Evolutionary conservation across 2,329 filamentous ascomycete species (phyloP).

Genomic region (Talaromyces rugulosus): DNA sequence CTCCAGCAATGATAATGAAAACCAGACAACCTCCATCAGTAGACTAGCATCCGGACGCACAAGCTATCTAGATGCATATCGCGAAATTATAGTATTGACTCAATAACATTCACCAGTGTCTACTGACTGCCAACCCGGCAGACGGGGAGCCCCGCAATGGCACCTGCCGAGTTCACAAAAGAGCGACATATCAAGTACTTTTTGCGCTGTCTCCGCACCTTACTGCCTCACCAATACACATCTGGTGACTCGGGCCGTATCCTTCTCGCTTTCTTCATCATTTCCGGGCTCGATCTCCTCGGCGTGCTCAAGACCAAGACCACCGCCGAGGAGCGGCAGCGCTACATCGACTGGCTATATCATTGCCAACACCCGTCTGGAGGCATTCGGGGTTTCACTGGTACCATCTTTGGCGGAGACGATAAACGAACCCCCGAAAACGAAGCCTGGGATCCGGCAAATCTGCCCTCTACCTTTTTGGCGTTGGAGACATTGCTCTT

Average conservation of each 20-base stretch:
- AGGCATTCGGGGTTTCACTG: conserved; percentile 84
- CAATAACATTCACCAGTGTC: background rate
- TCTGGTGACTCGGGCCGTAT: conserved; percentile 87
- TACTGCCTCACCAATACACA: conserved; percentile 79
- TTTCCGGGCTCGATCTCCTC: conserved; percentile 80
- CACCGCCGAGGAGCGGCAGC: conserved; percentile 49
- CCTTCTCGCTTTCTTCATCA: conserved; percentile 81
- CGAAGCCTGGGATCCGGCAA: conserved; percentile 66
- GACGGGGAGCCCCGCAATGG: conserved; percentile 14
- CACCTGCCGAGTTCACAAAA: conserved; percentile 36
- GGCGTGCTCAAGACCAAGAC: conserved; percentile 57
- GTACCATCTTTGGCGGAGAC: conserved; percentile 51
- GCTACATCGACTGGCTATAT: conserved; percentile 73
- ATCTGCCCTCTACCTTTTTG: conserved; percentile 84
- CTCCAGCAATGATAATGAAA: background rate
- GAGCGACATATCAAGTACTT: conserved; percentile 83
- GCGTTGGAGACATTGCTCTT: conserved; percentile 70
- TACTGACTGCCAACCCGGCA: background rate
- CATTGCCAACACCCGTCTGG: conserved; percentile 78
- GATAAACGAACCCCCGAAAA: conserved; percentile 48
- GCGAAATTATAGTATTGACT: background rate
- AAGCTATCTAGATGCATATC: background rate
- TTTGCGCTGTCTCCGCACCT: conserved; percentile 77
- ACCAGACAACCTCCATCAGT: background rate
- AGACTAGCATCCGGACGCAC: background rate